Conservation (phyloP, 2,329 filamentous ascomycete genomes). For the Xylariaceae sp. region DNA sequence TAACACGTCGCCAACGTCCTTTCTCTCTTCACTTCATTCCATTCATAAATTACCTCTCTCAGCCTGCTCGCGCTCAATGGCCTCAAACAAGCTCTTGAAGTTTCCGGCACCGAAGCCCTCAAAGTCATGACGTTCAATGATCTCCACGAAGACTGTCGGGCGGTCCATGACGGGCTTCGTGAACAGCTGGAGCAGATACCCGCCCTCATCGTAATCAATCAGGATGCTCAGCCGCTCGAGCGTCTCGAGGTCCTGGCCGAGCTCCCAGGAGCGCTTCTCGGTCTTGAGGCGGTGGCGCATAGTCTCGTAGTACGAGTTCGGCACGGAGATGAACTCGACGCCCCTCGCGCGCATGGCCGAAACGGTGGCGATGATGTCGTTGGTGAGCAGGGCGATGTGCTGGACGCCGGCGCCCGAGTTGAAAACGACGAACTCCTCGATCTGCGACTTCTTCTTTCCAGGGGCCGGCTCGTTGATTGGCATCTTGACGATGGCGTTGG, state of each 20-base stretch:
- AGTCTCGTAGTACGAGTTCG: slow-evolving; percentile 81
- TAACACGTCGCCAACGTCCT: too few relatives aligned
- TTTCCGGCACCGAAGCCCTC: slow-evolving; percentile 93
- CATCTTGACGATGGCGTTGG: slow-evolving; percentile 91
- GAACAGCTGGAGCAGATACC: slow-evolving; percentile 80
- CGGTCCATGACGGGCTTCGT: slow-evolving; percentile 92
- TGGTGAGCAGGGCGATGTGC: slow-evolving; percentile 86
- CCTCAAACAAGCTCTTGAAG: slow-evolving; percentile 94
- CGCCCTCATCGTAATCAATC: slow-evolving; percentile 93
- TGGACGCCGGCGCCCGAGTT: slow-evolving; percentile 90
- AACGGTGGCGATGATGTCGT: slow-evolving; percentile 79
- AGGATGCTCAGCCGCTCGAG: slow-evolving; percentile 82
- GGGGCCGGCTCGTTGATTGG: slow-evolving; percentile 95
- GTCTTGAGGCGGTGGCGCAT: slow-evolving; percentile 76
- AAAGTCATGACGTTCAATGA: slow-evolving; percentile 91
- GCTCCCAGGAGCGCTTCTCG: slow-evolving; percentile 62
- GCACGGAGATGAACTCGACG: slow-evolving; percentile 91
- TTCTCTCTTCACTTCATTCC: not conserved
- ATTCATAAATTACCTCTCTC: slow-evolving; percentile 78
- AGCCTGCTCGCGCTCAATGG: slow-evolving; percentile 91
- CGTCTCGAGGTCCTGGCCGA: slow-evolving; percentile 80
- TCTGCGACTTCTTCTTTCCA: slow-evolving; percentile 90
- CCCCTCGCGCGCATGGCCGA: slow-evolving; percentile 81
- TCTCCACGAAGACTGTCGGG: slow-evolving; percentile 94
- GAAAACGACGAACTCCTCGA: slow-evolving; percentile 91